Conservation (phyloP, 2,329 filamentous ascomycete species). For the Boeremia exigua region DNA sequence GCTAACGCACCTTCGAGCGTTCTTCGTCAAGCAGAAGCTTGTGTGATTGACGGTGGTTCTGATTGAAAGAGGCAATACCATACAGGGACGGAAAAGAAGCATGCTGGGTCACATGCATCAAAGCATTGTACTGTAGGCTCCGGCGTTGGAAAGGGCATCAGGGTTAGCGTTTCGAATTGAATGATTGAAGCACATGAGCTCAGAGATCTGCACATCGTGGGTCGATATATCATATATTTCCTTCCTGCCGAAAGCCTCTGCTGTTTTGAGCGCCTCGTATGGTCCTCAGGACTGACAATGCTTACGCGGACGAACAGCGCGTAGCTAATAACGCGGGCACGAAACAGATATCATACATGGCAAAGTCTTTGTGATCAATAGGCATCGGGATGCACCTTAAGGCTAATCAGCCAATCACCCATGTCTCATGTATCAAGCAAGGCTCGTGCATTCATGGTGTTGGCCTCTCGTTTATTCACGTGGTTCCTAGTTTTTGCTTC, state of each 20-base stretch:
- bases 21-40: constrained; percentile 99
- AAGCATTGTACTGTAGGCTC: constrained; percentile 22
- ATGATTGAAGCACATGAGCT: constrained; percentile 9
- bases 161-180: constrained; percentile 18
- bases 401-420: too few species aligned
- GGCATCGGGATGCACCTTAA: too few species aligned
- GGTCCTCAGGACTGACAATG: not conserved
- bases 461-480: too few species aligned
- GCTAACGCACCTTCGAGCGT: constrained; percentile 89
- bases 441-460: too few species aligned
- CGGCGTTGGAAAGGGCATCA: constrained; percentile 23
- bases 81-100: constrained; percentile 16
- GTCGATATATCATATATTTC: not conserved
- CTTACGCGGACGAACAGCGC: not conserved
- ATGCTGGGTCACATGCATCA: constrained; percentile 13
- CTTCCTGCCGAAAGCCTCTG: too few species aligned
- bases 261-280: not conserved
- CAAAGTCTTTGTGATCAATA: too few species aligned
- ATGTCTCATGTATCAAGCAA: too few species aligned
- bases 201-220: not conserved
- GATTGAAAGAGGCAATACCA: constrained; percentile 8
- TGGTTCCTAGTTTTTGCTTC: too few species aligned
- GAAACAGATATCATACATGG: too few species aligned
- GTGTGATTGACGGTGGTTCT: constrained; percentile 64
- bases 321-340: too few species aligned